phyloP scores from a whole-genome alignment of 2,329 filamentous ascomycete species.

The Epicoccum nigrum region DNA sequence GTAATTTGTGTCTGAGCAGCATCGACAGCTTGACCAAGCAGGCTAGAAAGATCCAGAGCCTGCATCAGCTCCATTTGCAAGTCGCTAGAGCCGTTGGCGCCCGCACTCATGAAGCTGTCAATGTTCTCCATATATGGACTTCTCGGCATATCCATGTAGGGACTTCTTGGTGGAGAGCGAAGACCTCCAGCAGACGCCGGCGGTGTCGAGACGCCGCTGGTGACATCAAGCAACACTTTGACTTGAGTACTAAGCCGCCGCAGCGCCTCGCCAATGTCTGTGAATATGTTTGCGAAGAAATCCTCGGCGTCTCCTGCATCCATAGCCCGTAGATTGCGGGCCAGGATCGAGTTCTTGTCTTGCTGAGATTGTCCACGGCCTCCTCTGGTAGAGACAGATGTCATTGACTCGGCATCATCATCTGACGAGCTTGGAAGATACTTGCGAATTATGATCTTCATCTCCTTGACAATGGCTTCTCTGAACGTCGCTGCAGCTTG shows the following conservation, averaged over 20 bases:
- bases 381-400: constrained; percentile 80
- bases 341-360: constrained; percentile 87
- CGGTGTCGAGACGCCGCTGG: constrained; percentile 69
- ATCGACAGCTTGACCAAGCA: constrained; percentile 81
- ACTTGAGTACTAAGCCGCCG: constrained; percentile 86
- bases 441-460: constrained; percentile 81
- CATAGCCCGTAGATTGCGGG: constrained; percentile 83
- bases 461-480: constrained; percentile 82
- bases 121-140: constrained; percentile 53
- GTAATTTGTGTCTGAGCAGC: constrained; percentile 75
- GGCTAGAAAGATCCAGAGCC: constrained; percentile 75
- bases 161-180: constrained; percentile 58
- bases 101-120: constrained; percentile 46
- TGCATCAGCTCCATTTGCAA: constrained; percentile 77
- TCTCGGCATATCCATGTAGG: constrained; percentile 37
- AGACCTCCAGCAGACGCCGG: constrained; percentile 48
- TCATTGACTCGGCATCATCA: constrained; percentile 89
- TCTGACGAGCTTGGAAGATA: constrained; percentile 92
- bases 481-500: constrained; percentile 84
- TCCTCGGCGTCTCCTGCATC: constrained; percentile 85
- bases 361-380: constrained; percentile 72
- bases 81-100: constrained; percentile 31
- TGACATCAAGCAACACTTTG: constrained; percentile 93
- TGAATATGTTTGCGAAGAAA: constrained; percentile 81
- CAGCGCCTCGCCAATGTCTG: constrained; percentile 84